Evolutionary conservation across 257 asterid genomes (phyloP), one percentile per base, ranked within the genome.

Genomic region (Coffea eugenioides): DNA sequence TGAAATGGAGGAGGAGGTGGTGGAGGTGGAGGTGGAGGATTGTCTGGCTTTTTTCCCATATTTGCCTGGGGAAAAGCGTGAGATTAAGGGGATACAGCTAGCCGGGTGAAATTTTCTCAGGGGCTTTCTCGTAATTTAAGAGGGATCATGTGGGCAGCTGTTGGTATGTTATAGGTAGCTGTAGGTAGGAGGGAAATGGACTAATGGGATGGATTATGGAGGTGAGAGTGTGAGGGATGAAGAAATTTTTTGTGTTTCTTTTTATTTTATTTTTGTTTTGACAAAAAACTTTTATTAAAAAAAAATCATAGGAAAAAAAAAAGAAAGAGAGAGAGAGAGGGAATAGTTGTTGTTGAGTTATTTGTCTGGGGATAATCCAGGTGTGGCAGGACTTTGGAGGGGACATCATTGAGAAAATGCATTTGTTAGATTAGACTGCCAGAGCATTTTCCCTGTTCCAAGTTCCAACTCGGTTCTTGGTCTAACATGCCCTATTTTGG

Each of bases 401-500:
- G 57, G 73, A 74, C 18, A 70, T 69, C 66, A 73, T 77, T 82
- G 67, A 15, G 57, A 70, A 73, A 16, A 25, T 59, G 31, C 68
- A 23, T 31, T 66, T 48, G 43, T 31, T 31, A 31, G 14, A 36
- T 31, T 31, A 7, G 34, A 5, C 6, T 72, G 87, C 77, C 87
- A 84, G 87, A 77, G 36, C 84, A 80, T 80, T 73, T 80, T 73
- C 69, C 49, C 84, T 80, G 82, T 73, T 66, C 61, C 31, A n/a
- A 20, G 82, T 73, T 66, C 61, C 31, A n/a, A 20, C 27, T 46
- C 2, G 13, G 23, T 75, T 69, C 52, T 75, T 39, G 11, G n/a
- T 66, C 56, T 39, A 25, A 48, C 76, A 66, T 80, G 62, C 39
- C 39, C 12, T 65, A 2, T 25, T 56, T 77, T 79, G 83, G 76